Conservation (phyloP, 2,329 filamentous ascomycete genomes). For the Elsinoe ampelina region DNA sequence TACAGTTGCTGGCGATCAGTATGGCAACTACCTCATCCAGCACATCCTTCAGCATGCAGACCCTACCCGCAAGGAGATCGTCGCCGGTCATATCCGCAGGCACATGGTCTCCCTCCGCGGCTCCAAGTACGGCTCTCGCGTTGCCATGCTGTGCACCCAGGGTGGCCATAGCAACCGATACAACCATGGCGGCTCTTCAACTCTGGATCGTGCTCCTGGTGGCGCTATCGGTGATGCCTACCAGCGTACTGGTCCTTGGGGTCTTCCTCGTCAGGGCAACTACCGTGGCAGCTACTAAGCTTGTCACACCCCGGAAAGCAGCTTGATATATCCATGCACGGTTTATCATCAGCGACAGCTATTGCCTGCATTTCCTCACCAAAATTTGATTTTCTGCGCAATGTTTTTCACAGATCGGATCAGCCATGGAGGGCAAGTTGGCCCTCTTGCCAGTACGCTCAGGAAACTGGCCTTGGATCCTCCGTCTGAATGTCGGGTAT, state of each 20-base stretch:
- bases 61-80: constrained; percentile 81
- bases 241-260: constrained; percentile 13
- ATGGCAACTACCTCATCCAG: constrained; percentile 96
- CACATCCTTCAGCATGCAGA: constrained; percentile 88
- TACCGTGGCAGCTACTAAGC: constrained; percentile 4
- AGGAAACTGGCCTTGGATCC: constrained; percentile 11
- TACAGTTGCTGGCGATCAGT: constrained; percentile 87
- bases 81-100: constrained; percentile 88
- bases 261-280: neutral
- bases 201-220: neutral
- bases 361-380: constrained; percentile 6
- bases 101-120: constrained; percentile 98
- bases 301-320: neutral
- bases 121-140: constrained; percentile 95
- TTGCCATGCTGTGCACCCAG: constrained; percentile 98
- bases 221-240: constrained; percentile 11
- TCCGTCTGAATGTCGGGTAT: constrained; percentile 5
- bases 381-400: neutral
- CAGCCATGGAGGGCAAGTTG: neutral
- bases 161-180: constrained; percentile 81
- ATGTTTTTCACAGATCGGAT: constrained; percentile 12
- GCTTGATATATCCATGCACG: constrained; percentile 1
- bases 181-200: constrained; percentile 48
- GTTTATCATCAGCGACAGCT: constrained; percentile 8
- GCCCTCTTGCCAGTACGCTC: neutral